Evolutionary conservation across 2,329 filamentous ascomycete genomes (phyloP), one percentile per base, ranked within the genome.

Genomic region (Akanthomyces dipterigenus): DNA sequence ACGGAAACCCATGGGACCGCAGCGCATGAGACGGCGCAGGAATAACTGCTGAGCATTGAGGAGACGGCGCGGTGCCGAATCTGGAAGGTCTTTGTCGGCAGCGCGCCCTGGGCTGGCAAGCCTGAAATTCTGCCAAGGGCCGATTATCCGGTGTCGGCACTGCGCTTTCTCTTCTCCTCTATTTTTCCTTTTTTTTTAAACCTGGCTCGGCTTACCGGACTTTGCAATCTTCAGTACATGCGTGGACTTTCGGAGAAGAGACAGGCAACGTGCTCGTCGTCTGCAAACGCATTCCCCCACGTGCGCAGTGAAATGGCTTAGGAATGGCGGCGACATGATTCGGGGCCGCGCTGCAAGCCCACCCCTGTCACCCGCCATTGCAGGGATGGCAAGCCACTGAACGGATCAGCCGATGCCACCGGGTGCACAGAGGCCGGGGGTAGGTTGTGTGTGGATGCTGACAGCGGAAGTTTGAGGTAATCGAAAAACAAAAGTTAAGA

Each of bases 271-370:
- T 46, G 43, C 43, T 24, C 43, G 11, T 34, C 28, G 28, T 8
- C 28, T 31, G 2, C n/a, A n/a, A n/a, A n/a, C n/a, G n/a, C 28
- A 31, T 31, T 7, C n/a, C 28, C 31, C 56, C 56, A 59, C 56
- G 56, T 59, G 57, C 57, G 16, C 26, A 6, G n/a, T 16, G 49
- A 38, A 9, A 55, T 43, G 34, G 59, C 50, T 61, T 55, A 49
- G 50, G 50, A 61, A 61, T 61, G 49, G 59, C 50, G 40, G 40
- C 26, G 28, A 40, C 59, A 49, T 61, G 59, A 61, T 61, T 61
- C 51, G 59, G 57, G 36, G 24, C 11, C 16, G 8, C n/a, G 34
- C n/a, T 43, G 24, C 24, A 20, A 24, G 26, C 43, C 43, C 55
- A 57, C 36, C 36, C 36, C 11, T 38, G 36, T 38, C 36, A 5